Percentiles rank a stretch among this genome's conserved stretches.
These are phyloP conservation scores for Alternaria tenuissima DNA, from an alignment of 2,329 filamentous ascomycete genomes.

Conservation along the genomic window DNA sequence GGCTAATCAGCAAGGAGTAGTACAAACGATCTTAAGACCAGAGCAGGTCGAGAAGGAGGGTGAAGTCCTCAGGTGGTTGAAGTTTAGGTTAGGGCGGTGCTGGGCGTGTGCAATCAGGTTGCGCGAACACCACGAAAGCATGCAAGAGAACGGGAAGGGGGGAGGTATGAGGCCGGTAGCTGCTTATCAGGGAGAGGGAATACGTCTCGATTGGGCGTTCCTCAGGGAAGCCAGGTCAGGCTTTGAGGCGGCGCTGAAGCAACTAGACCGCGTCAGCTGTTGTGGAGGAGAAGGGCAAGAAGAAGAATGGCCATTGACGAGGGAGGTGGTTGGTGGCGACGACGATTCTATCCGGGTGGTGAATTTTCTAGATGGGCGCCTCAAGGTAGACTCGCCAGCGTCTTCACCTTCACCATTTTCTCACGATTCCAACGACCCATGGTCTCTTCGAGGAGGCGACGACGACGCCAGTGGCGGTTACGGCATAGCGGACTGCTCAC, in stretches of 20 bases:
- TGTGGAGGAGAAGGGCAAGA: not conserved
- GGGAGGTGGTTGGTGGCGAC: not conserved
- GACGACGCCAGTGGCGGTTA: not conserved
- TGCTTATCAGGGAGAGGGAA: slow-evolving; percentile 5
- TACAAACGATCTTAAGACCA: slow-evolving; percentile 15
- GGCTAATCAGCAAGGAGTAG: not conserved
- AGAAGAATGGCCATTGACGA: not conserved
- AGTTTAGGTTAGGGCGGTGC: slow-evolving; percentile 17
- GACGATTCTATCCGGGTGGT: slow-evolving; percentile 5
- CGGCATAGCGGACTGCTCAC: not conserved
- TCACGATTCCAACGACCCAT: not conserved
- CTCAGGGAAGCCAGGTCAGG: slow-evolving; percentile 1
- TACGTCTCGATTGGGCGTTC: slow-evolving; percentile 1
- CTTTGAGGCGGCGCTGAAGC: slow-evolving; percentile 2
- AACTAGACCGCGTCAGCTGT: slow-evolving; percentile 1
- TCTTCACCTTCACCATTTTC: not conserved
- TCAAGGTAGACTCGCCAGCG: not conserved
- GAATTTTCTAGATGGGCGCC: slow-evolving; percentile 5
- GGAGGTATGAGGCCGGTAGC: not conserved
- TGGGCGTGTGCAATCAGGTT: slow-evolving; percentile 10
- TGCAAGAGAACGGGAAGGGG: not conserved
- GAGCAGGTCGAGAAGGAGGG: not conserved
- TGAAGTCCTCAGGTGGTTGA: not conserved
- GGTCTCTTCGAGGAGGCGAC: not conserved
- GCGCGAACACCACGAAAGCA: not conserved